phyloP scores from a whole-genome alignment of 495 filamentous ascomycete species.

The Aspergillus heteromorphus region DNA sequence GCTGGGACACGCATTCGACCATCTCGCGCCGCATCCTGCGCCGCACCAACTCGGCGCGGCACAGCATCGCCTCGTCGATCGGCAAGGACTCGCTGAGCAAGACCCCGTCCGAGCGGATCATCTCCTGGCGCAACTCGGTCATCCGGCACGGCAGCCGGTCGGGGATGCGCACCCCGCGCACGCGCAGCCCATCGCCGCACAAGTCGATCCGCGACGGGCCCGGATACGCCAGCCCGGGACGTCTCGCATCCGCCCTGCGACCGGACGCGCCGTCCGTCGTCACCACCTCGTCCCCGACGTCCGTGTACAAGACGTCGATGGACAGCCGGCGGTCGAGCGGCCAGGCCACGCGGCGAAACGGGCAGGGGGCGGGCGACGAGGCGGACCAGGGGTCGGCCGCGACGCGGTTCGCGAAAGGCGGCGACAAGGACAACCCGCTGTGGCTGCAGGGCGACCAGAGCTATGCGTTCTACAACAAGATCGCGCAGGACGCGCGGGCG shows the following conservation, averaged over 20 bases:
- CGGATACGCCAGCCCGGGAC: slow-evolving; percentile 24
- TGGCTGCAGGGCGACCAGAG: slow-evolving; percentile 49
- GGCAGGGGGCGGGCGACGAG: neutral
- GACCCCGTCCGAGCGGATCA: slow-evolving; percentile 74
- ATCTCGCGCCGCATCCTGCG: slow-evolving; percentile 72
- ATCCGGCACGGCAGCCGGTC: slow-evolving; percentile 48
- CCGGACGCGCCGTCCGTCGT: slow-evolving; percentile 28
- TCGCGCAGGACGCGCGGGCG: slow-evolving; percentile 41
- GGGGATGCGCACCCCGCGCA: slow-evolving; percentile 31
- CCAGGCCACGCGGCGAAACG: neutral
- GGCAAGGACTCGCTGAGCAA: slow-evolving; percentile 46
- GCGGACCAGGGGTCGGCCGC: slow-evolving; percentile 14
- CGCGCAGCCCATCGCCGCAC: slow-evolving; percentile 54
- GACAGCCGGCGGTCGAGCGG: slow-evolving; percentile 21
- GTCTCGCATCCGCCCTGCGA: slow-evolving; percentile 9
- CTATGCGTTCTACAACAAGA: slow-evolving; percentile 50
- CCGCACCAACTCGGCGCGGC: slow-evolving; percentile 60
- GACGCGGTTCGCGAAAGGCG: slow-evolving; percentile 15
- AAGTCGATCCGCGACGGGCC: slow-evolving; percentile 36
- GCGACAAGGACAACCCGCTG: slow-evolving; percentile 37
- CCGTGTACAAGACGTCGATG: slow-evolving; percentile 26
- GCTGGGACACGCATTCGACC: slow-evolving; percentile 57
- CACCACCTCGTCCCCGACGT: slow-evolving; percentile 33
- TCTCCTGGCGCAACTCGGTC: slow-evolving; percentile 80
- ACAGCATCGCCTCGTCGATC: slow-evolving; percentile 43